Base-by-base conservation (phyloP, 2,329 filamentous ascomycete genomes). In the Colletotrichum tabaci region DNA sequence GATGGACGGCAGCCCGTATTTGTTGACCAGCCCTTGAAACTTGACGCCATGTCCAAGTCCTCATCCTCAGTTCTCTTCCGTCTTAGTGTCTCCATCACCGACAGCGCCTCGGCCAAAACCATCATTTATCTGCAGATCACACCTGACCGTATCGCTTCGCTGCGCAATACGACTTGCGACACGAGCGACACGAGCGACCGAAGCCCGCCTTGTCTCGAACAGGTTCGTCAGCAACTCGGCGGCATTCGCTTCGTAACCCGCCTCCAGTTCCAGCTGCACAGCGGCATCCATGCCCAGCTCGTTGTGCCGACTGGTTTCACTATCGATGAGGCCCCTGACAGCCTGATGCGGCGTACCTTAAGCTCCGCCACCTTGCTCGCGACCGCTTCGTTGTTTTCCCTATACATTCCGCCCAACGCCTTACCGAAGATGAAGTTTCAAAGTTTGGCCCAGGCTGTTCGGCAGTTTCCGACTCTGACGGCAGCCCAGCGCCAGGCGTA, bases 181-280 rank as follows among this genome's bases (percentile, higher is more conserved):
- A 16, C 40, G 42, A 47, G 38, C 35, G n/a, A 65, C 13, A 5
- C 12, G 49, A 16, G 7, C 23, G 30, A 4, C 2, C 49, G 9
- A 47, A 47, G 38, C 23, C 23, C 40, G 18, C 38, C 52, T 26
- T 30, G 30, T 18, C 50, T 56, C 18, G 50, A 65, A 23, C 16
- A 13, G 23, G 50, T 56, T 8, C 50, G 50, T 40, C 38, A 56
- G 21, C 38, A 26, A 38, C 40, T 65, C 40, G 50, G 50, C 40
- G 38, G 61, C 52, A 65, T 4, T 30, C 30, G 53, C 53, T 38
- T 23, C 7, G n/a, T 56, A 16, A 55, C 57, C 13, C 65, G 56
- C 40, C 65, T 67, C n/a, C 65, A 44, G 56, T 67, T 67, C 40
- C 47, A 47, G 23, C 56, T 67, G 38, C 56, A 40, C 47, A 61